Conservation (phyloP, 2,329 filamentous ascomycete genomes). For the Lasiodiplodia citricola region DNA sequence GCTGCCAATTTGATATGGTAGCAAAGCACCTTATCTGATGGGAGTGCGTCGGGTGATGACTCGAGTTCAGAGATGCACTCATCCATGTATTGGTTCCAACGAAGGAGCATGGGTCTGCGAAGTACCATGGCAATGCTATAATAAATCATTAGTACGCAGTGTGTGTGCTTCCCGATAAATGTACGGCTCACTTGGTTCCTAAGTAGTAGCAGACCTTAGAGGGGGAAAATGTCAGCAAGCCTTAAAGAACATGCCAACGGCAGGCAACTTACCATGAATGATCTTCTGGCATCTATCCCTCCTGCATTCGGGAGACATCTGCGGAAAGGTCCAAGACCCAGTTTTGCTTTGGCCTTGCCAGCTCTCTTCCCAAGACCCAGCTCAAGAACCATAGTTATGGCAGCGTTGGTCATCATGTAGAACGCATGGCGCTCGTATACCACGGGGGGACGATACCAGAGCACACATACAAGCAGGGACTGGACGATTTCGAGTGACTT, state of each 20-base stretch:
- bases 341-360: constrained; percentile 46
- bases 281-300: constrained; percentile 61
- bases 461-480: constrained; percentile 73
- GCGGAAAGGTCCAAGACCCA: constrained; percentile 41
- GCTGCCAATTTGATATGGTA: constrained; percentile 64
- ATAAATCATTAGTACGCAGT: neutral
- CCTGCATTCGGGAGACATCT: constrained; percentile 53
- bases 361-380: constrained; percentile 73
- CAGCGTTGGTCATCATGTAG: constrained; percentile 83
- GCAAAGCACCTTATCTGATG: constrained; percentile 61
- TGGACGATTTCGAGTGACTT: constrained; percentile 86
- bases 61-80: constrained; percentile 65
- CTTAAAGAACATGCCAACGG: neutral
- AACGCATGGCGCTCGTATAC: constrained; percentile 87
- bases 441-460: constrained; percentile 86
- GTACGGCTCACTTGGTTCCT: constrained; percentile 54
- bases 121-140: constrained; percentile 63
- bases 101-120: constrained; percentile 62
- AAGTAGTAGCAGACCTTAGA: constrained; percentile 60
- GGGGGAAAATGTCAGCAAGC: too few species aligned
- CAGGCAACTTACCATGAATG: constrained; percentile 55
- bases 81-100: constrained; percentile 68
- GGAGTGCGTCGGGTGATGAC: constrained; percentile 61
- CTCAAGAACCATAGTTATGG: constrained; percentile 81
- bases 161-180: constrained; percentile 18